Percentiles rank a stretch among this genome's conserved stretches.
These are phyloP conservation scores for Tolypocladium guangdongense DNA, from an alignment of 2,329 filamentous ascomycete species.

Conservation along the genomic window DNA sequence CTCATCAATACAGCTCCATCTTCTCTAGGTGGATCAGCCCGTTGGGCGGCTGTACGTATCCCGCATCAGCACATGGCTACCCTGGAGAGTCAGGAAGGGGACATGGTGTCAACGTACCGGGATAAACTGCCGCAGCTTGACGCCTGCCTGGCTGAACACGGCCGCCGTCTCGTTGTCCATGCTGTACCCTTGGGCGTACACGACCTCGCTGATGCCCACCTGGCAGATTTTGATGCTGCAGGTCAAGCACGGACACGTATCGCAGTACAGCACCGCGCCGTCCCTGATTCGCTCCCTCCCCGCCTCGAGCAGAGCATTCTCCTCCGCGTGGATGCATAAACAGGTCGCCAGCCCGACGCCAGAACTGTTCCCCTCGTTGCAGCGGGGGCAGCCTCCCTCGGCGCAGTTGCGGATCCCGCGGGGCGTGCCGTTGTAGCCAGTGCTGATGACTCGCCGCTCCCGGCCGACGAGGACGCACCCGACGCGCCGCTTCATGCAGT, in stretches of 20 bases:
- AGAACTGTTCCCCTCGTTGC: conserved; percentile 61
- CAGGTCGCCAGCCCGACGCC: conserved; percentile 76
- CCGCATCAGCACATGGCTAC: conserved; percentile 9
- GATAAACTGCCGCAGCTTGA: conserved; percentile 76
- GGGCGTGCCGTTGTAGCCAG: conserved; percentile 97
- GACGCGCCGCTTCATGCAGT: conserved; percentile 97
- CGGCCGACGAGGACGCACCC: conserved; percentile 81
- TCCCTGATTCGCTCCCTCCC: conserved; percentile 81
- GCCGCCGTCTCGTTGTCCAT: conserved; percentile 80
- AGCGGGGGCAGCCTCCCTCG: conserved; percentile 81
- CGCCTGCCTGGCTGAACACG: conserved; percentile 74
- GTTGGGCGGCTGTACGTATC: conserved; percentile 46
- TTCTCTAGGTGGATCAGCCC: conserved; percentile 53
- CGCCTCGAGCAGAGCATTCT: conserved; percentile 91
- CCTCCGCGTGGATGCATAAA: conserved; percentile 94
- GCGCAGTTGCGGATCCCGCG: conserved; percentile 81
- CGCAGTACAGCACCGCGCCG: conserved; percentile 78
- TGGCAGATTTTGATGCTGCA: conserved; percentile 98
- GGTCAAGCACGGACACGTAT: conserved; percentile 93
- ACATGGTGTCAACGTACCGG: conserved; percentile 47
- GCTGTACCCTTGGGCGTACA: conserved; percentile 87
- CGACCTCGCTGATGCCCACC: conserved; percentile 89
- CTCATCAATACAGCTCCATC: conserved; percentile 26
- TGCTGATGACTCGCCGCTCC: conserved; percentile 79
- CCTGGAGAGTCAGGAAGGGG: not conserved